Evolutionary conservation across 441 rosid genomes (phyloP).

Genomic region (Jatropha podagrica): DNA sequence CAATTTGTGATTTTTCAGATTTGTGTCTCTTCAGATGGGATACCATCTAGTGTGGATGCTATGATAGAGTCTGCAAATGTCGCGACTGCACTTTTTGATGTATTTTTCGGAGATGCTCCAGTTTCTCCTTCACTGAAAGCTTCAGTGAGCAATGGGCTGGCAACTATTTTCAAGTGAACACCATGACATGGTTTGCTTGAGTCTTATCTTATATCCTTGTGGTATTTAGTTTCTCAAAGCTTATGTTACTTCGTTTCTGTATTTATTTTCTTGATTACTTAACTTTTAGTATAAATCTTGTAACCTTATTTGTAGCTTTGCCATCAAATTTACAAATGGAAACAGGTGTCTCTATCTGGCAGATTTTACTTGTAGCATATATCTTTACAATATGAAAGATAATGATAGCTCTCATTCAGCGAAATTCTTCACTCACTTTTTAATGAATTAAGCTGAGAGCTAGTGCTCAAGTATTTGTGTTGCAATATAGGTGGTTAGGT

Average conservation of each 20-base stretch:
- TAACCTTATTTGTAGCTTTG: neutral
- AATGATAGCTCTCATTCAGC: neutral
- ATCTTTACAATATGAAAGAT: neutral
- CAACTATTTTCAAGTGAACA: slow-evolving; percentile 41
- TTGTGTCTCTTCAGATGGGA: slow-evolving; percentile 55
- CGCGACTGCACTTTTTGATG: slow-evolving; percentile 62
- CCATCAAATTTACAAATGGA: neutral
- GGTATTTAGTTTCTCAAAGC: neutral
- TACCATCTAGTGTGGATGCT: slow-evolving; percentile 55
- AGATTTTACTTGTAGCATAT: neutral
- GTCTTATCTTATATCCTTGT: neutral
- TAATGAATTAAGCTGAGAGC: no score
- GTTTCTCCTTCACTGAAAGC: slow-evolving; percentile 78
- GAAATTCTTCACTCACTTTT: neutral
- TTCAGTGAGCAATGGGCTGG: slow-evolving; percentile 58
- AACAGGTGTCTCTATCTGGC: neutral
- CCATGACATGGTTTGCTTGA: slow-evolving; percentile 11
- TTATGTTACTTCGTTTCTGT: neutral
- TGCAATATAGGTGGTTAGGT: neutral
- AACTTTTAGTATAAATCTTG: slow-evolving; percentile 10
- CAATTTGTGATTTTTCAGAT: slow-evolving; percentile 43
- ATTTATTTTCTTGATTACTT: neutral
- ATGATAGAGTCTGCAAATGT: slow-evolving; percentile 59
- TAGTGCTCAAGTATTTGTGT: no score
- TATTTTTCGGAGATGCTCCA: slow-evolving; percentile 66